Evolutionary conservation across 139 green algal genomes (phyloP), one percentile per base, ranked within the genome.

Genomic region (Micractinium conductrix): DNA sequence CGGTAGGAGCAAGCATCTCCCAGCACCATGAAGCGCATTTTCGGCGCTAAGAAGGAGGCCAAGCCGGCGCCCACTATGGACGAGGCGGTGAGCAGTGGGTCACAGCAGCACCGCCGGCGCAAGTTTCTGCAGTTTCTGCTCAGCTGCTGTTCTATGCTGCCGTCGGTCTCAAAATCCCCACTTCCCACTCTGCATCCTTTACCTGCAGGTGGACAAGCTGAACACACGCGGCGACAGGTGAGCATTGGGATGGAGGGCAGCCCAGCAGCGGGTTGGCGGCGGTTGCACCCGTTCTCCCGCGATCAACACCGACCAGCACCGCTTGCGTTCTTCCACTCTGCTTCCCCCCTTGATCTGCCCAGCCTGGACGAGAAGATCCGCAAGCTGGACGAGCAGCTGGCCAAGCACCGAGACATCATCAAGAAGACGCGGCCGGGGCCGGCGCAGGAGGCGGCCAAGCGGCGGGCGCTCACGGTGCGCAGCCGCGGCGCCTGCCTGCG

Each of bases 331-430:
- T 68, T 35, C 26, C n/a, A n/a, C n/a, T 37, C n/a, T 21, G n/a
- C n/a, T 43, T 1, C 67, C 35, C 2, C 22, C 30, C 42, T 71
- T 79, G 21, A 53, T 79, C 33, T 42, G 16, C 74, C 70, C 89
- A 98, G 94, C 60, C 72, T 98, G 4, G 96, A 99, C 50, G 92
- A 96, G n/a, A 98, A 99, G 86, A 98, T 99, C 44, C 79, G 89
- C 1, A 95, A 96, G 86, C 92, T 99, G 24, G 97, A 99, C 42
- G 92, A 91, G 53, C 93, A 99, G 85, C 89, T 99, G n/a, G 82
- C 92, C 16, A 93, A 95, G 86, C 95, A 96, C 79, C 92, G 93
- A 45, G 95, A 98, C 26, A 88, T 93, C 72, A 98, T 99, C 12
- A 95, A 94, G 78, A 93, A 91, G 63, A 94, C 91, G 17, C 82